Base-by-base conservation (phyloP, 2,329 filamentous ascomycete genomes). In the Coniochaeta sp. region DNA sequence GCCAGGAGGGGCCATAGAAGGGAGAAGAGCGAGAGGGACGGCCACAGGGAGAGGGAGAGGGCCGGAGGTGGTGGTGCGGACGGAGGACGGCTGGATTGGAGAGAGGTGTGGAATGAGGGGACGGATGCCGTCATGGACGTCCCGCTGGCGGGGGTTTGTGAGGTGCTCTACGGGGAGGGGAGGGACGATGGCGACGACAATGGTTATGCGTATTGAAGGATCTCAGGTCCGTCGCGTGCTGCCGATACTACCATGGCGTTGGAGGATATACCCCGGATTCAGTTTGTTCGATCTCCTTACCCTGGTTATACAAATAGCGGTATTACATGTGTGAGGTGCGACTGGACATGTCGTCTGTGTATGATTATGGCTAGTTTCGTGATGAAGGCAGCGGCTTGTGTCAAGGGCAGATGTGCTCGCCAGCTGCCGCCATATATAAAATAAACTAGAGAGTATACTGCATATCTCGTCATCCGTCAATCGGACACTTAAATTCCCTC, bases 91-190 rank as follows among this genome's bases (percentile, higher is more conserved):
- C 66, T 82, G 64, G 83, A 91, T 69, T 98, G 95, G 93, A 87
- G 82, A 69, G 82, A 81, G 61, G 81, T 96, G 19, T 99, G 95
- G 95, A 92, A 87, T 69, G 87, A 90, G 67, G 92, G 95, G 19
- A 99, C 95, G 0, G 95, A 99, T 79, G 95, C 92, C 1, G 95
- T 98, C 8, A 90, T 99, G 90, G 95, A 99, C 76, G 88, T 99
- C 56, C 95, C 95, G 8, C 83, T 98, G 65, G 93, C 92, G 10
- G 95, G 93, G 0, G 93, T 98, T 1, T 98, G 93, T 70, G 93
- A 99, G 77, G 87, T 99, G 36, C 72, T 99, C 24, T 99, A 98
- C 73, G 93, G 91, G 0, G 82, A 84, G 72, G 76, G 68, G 63
- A 76, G 66, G 61, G 64, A 64, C 9, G 61, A 62, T 44, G 63